Percentiles rank a stretch among this genome's conserved stretches.
Evolutionary conservation across 2,329 filamentous ascomycete species (phyloP).

Genomic region (Trichoderma simmonsii): DNA sequence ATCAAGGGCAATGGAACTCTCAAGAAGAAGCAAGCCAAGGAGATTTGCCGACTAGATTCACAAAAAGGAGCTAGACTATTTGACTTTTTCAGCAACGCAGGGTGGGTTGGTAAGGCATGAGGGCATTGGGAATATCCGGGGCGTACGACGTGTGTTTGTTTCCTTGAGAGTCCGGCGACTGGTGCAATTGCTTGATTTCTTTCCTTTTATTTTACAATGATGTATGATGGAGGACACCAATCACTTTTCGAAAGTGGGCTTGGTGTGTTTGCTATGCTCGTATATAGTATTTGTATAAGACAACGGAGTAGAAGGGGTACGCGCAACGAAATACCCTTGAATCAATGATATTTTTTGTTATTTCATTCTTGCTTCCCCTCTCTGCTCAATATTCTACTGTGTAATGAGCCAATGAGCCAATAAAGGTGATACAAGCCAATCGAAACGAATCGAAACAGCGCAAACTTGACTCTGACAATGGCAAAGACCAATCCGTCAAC

Average conservation of each 20-base stretch:
- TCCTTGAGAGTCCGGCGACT: background rate
- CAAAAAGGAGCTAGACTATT: conserved; percentile 84
- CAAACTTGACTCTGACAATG: background rate
- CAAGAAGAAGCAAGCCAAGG: conserved; percentile 91
- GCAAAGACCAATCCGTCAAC: conserved; percentile 1
- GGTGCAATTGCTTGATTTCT: background rate
- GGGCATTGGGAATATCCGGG: background rate
- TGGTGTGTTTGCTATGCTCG: background rate
- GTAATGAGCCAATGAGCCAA: background rate
- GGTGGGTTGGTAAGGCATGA: conserved; percentile 85
- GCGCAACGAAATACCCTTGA: background rate
- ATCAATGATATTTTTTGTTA: background rate
- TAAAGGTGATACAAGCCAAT: background rate
- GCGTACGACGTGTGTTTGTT: background rate
- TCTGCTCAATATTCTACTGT: background rate
- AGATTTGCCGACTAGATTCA: conserved; percentile 78
- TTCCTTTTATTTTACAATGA: background rate
- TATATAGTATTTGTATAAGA: background rate
- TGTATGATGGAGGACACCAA: background rate
- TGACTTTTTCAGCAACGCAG: conserved; percentile 90
- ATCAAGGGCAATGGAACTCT: conserved; percentile 82
- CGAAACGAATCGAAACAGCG: background rate
- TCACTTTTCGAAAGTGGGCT: background rate
- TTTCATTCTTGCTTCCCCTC: background rate
- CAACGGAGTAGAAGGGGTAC: background rate